These are phyloP conservation scores for Schizophyllum amplum DNA, from an alignment of 1,284 basidiomycete species.

Conservation along the genomic window DNA sequence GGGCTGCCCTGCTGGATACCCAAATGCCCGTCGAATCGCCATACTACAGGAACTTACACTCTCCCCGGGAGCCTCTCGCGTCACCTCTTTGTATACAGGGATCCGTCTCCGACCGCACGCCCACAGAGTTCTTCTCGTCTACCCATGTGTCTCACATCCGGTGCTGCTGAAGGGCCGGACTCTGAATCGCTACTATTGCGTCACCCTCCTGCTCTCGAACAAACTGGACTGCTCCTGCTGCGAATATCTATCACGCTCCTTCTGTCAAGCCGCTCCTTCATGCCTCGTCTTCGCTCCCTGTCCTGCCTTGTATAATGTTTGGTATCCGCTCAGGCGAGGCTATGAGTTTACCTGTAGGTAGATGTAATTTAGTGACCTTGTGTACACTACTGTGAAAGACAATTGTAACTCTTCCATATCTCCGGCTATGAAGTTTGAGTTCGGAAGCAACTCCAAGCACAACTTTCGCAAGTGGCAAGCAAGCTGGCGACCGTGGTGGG, in stretches of 20 bases:
- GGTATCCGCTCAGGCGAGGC: too few species aligned
- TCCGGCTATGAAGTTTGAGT: too few species aligned
- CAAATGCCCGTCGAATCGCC: slow-evolving; percentile 3
- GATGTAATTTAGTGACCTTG: too few species aligned
- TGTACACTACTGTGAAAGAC: too few species aligned
- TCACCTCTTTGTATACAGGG: slow-evolving; percentile 12
- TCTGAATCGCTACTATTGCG: background rate
- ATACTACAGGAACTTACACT: background rate
- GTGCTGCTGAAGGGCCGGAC: background rate
- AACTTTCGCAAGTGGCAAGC: too few species aligned
- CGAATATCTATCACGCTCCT: slow-evolving; percentile 3
- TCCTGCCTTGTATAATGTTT: too few species aligned
- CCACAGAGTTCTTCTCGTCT: background rate
- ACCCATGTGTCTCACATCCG: background rate
- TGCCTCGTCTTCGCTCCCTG: too few species aligned
- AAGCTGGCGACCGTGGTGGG: too few species aligned
- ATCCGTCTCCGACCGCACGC: background rate
- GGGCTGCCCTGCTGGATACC: slow-evolving; percentile 4
- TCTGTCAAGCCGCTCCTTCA: background rate
- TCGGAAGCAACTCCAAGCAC: too few species aligned
- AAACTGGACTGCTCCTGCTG: background rate
- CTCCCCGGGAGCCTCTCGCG: slow-evolving; percentile 7
- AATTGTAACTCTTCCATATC: too few species aligned
- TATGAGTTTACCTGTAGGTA: too few species aligned
- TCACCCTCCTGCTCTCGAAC: background rate